phyloP scores from a whole-genome alignment of 1,139 yeast genomes.

The Spencermartinsiella ligniputridi region DNA sequence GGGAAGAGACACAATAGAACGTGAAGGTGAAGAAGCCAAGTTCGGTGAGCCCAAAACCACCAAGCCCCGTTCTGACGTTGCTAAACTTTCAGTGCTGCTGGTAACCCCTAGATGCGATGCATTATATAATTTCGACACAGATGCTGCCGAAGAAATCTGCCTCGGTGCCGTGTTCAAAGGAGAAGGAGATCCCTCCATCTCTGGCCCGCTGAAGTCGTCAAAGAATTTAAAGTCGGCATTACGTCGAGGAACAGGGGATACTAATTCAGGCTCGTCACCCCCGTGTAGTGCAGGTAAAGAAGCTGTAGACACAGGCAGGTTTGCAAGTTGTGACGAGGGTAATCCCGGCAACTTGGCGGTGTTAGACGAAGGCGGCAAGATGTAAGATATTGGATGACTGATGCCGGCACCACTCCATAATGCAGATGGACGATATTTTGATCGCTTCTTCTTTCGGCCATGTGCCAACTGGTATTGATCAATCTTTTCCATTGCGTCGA shows the following conservation, averaged over 20 bases:
- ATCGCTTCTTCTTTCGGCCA: slow-evolving; percentile 1
- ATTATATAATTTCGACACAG: not conserved
- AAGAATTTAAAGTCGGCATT: not conserved
- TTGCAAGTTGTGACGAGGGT: not conserved
- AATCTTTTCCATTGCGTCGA: slow-evolving; percentile 20
- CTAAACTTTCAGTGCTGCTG: not conserved
- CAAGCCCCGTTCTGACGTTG: not conserved
- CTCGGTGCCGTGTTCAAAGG: not conserved
- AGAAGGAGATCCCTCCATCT: not conserved
- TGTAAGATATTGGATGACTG: not conserved
- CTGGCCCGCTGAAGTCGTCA: not conserved
- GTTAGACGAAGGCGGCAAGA: not conserved
- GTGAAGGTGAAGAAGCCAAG: not conserved
- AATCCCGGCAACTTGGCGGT: slow-evolving; percentile 1
- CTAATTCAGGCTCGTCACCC: not conserved
- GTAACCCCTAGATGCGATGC: not conserved
- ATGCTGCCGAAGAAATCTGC: not conserved
- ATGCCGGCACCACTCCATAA: slow-evolving; percentile 16
- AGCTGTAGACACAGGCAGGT: slow-evolving; percentile 1
- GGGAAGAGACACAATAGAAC: not conserved
- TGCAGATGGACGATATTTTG: slow-evolving; percentile 18
- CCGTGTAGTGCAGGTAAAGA: not conserved
- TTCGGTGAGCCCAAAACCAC: not conserved
- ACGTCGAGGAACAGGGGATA: not conserved
- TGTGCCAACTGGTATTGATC: slow-evolving; percentile 8